Conservation (phyloP, 805 yeast genomes). For the Tetrapisispora phaffii region DNA sequence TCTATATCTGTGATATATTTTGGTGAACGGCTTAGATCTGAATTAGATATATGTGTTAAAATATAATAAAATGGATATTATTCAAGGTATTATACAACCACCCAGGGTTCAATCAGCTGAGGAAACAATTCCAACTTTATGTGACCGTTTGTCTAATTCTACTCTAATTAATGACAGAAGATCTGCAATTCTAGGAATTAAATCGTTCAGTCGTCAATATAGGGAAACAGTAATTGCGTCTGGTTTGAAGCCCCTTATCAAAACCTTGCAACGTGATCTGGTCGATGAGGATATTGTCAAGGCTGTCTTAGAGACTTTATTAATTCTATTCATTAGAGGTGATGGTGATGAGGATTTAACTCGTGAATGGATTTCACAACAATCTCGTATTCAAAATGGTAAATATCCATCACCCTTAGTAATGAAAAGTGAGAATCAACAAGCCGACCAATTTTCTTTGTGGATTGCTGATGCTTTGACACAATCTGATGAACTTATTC, state of each 20-base stretch:
- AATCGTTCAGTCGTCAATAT: conserved; percentile 79
- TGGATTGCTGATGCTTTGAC: conserved; percentile 95
- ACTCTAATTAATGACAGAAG: conserved; percentile 74
- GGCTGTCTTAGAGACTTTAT: conserved; percentile 75
- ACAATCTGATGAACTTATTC: conserved; percentile 37
- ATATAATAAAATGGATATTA: conserved; percentile 28
- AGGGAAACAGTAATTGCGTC: conserved; percentile 85
- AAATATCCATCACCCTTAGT: conserved; percentile 68
- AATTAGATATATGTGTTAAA: not conserved
- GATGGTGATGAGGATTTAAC: conserved; percentile 53
- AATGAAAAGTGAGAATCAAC: conserved; percentile 38
- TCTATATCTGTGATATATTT: not conserved
- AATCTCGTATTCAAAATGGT: conserved; percentile 64
- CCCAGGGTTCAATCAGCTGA: conserved; percentile 54
- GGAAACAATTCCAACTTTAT: conserved; percentile 78
- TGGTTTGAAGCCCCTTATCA: conserved; percentile 66
- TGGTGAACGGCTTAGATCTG: not conserved
- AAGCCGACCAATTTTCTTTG: conserved; percentile 74
- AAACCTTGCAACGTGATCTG: conserved; percentile 52
- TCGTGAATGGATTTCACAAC: conserved; percentile 63
- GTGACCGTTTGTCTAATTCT: conserved; percentile 80
- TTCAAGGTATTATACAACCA: conserved; percentile 34
- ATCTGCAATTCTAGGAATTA: conserved; percentile 82
- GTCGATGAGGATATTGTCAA: conserved; percentile 65
- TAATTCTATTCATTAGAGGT: conserved; percentile 70